These are phyloP conservation scores for Linnemannia elongata DNA, from an alignment of 192 early-diverging fungal genomes.

Conservation along the genomic window DNA sequence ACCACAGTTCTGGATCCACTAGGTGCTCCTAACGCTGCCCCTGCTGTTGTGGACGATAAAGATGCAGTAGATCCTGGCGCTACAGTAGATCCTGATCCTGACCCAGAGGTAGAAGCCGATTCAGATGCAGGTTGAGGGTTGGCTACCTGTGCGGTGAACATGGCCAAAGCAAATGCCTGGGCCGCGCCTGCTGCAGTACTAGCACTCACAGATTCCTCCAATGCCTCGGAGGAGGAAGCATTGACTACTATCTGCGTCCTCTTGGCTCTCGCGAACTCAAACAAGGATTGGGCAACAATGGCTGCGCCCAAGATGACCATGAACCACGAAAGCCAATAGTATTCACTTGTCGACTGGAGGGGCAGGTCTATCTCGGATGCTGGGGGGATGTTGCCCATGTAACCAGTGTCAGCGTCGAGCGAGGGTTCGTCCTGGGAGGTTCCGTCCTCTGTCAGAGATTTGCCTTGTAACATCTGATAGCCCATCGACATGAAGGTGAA, in stretches of 20 bases:
- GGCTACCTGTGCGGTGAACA: background rate
- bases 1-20: background rate
- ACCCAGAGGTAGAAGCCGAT: background rate
- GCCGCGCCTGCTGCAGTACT: slow-evolving; percentile 7
- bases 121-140: background rate
- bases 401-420: slow-evolving; percentile 18
- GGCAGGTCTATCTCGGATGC: background rate
- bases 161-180: background rate
- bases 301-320: slow-evolving; percentile 83
- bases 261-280: slow-evolving; percentile 81
- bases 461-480: slow-evolving; percentile 75
- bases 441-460: slow-evolving; percentile 43
- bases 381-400: slow-evolving; percentile 31
- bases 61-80: background rate
- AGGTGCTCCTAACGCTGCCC: no score
- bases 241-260: slow-evolving; percentile 78
- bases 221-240: slow-evolving; percentile 23
- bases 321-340: slow-evolving; percentile 65
- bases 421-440: background rate
- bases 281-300: slow-evolving; percentile 78
- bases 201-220: slow-evolving; percentile 21
- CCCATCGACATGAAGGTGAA: slow-evolving; percentile 87
- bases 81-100: background rate
- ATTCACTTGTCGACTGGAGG: slow-evolving; percentile 24
- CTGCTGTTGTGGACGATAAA: no score